These are phyloP conservation scores for Takashimella tepidaria DNA, from an alignment of 1,284 basidiomycete species.

Conservation along the genomic window DNA sequence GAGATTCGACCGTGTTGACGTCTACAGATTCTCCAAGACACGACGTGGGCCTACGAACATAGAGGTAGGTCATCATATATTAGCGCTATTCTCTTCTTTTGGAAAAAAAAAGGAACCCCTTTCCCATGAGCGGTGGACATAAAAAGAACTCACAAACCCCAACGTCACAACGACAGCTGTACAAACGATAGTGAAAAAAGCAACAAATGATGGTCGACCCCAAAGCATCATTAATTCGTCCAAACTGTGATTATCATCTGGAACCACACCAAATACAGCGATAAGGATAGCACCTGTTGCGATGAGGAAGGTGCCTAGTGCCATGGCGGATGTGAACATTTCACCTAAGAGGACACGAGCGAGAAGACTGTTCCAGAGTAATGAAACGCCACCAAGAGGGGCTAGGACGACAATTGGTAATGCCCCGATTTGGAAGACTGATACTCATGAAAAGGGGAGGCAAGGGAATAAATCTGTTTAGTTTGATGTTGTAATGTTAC, in stretches of 20 bases:
- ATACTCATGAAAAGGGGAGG: too few relatives aligned
- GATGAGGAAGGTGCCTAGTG: conserved; percentile 79
- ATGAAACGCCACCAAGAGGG: conserved; percentile 82
- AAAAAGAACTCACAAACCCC: conserved; percentile 53
- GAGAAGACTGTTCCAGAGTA: conserved; percentile 93
- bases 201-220: conserved; percentile 69
- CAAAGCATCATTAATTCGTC: conserved; percentile 81
- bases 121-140: neutral
- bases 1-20: conserved; percentile 6
- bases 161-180: conserved; percentile 60
- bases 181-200: conserved; percentile 72
- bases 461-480: too few relatives aligned
- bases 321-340: conserved; percentile 76
- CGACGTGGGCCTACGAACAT: conserved; percentile 28
- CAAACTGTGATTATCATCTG: conserved; percentile 82
- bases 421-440: conserved; percentile 89
- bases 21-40: conserved; percentile 14
- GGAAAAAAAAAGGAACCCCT: neutral
- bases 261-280: conserved; percentile 85
- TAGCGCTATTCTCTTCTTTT: too few relatives aligned
- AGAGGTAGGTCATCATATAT: conserved; percentile 7
- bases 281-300: conserved; percentile 85
- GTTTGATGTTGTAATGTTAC: too few relatives aligned
- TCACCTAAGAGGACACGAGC: conserved; percentile 81
- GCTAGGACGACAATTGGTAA: conserved; percentile 88